Base-by-base conservation (phyloP, 1,139 yeast genomes). In the Diutina ranongensis region DNA sequence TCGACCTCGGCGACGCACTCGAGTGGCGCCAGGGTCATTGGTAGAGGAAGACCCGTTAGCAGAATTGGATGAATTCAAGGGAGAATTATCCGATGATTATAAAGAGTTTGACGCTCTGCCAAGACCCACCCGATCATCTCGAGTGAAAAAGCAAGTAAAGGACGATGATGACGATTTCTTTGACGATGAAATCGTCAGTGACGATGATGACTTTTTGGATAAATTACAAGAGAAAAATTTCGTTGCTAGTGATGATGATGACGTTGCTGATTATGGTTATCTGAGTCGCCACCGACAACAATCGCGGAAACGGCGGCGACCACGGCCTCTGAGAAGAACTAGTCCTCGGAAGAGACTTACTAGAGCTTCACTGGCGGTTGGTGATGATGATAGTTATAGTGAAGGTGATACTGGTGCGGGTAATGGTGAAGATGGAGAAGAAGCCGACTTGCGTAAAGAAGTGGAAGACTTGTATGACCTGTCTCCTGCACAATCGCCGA, bases 391-490 rank as follows among this genome's bases (percentile, higher is more conserved):
- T n/a, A 22, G 31, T n/a, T 38, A 38, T 16, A 16, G 21, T 25
- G 42, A 38, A 9, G 40, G 18, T 5, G 38, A 35, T 13, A 35
- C 38, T 20, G 38, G 38, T 16, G 40, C 16, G 4, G 40, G 27
- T 15, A 15, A 7, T 3, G 21, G 15, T 3, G 42, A 15, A 5
- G 42, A 32, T 15, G 68, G 59, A 19, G 34, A 31, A n/a, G 68
- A 62, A 18, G 72, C 67, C 36, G 67, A 68, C 47, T 62, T 76
- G 42, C 68, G 70, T 48, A 65, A 72, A 47, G 81, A 76, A 53
- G 63, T 76, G 40, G 74, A 71, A 18, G 80, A 76, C 25, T 58
- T 77, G 36, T 67, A 72, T 48, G 76, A 67, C 58, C 77, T 78
- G 4, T 68, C 76, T 1, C 78, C 80, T 1, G 58, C 66, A 19